Evolutionary conservation across 805 yeast genomes (phyloP).

Genomic region (Lachancea quebecensis): DNA sequence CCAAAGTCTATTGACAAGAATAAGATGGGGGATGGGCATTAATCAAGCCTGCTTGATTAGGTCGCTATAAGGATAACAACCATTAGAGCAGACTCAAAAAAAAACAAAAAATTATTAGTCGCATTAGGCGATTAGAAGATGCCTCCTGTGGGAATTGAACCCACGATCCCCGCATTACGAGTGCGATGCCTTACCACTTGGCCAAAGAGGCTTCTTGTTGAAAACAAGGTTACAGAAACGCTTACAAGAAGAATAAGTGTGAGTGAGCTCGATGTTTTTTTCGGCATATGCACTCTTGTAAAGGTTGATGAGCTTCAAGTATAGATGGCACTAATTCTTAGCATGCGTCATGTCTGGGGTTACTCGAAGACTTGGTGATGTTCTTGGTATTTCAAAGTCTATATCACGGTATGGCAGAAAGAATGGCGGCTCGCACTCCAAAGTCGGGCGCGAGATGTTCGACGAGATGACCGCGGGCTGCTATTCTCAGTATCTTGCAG

Average conservation of each 20-base stretch:
- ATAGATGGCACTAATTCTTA: no score
- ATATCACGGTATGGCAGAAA: neutral
- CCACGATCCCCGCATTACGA: constrained; percentile 54
- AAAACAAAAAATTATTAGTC: no score
- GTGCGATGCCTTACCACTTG: constrained; percentile 54
- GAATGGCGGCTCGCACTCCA: neutral
- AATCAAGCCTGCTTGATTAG: no score
- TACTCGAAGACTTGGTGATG: neutral
- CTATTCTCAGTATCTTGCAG: constrained; percentile 9
- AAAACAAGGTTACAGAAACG: no score
- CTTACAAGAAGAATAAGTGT: neutral
- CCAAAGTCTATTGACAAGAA: no score
- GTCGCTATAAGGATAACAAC: no score
- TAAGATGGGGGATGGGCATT: no score
- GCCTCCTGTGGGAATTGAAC: constrained; percentile 52
- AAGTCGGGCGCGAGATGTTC: neutral
- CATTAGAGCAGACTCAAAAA: no score
- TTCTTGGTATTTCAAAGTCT: neutral
- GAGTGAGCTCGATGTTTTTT: no score
- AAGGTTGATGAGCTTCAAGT: no score
- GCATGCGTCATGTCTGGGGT: neutral
- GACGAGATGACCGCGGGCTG: neutral
- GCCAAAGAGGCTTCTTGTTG: constrained; percentile 39
- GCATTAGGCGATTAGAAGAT: constrained; percentile 9
- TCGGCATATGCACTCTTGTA: no score